These are phyloP conservation scores for Aspergillus piperis DNA, from an alignment of 2,329 filamentous ascomycete species.

Conservation along the genomic window DNA sequence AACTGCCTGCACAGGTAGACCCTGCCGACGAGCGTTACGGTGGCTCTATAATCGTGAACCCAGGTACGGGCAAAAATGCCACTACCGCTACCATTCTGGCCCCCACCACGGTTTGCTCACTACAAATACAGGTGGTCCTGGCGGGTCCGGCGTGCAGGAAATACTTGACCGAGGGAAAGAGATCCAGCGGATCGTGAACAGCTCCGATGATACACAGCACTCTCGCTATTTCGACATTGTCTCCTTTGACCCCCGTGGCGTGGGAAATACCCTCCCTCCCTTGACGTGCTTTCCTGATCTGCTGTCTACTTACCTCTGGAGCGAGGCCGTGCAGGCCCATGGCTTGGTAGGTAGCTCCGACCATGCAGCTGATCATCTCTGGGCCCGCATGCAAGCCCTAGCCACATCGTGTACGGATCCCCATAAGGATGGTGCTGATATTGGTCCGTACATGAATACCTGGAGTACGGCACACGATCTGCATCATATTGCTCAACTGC, in stretches of 20 bases:
- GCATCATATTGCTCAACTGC: neutral
- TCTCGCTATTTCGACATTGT: neutral
- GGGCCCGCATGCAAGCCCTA: too few species aligned
- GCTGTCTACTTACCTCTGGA: too few species aligned
- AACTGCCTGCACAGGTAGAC: neutral
- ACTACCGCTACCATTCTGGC: too few species aligned
- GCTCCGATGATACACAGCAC: neutral
- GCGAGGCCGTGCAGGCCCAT: too few species aligned
- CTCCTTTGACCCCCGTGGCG: neutral
- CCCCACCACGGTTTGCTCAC: too few species aligned
- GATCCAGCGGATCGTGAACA: neutral
- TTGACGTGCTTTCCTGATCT: neutral
- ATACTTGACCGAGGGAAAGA: neutral
- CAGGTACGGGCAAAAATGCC: neutral
- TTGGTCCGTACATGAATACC: neutral
- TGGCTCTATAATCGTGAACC: neutral
- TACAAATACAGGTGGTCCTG: neutral
- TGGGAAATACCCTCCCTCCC: neutral
- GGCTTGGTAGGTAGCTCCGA: neutral
- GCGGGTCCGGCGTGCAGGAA: neutral
- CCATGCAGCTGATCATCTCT: neutral
- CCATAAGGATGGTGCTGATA: too few species aligned
- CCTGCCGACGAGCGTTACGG: neutral
- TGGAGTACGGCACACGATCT: neutral
- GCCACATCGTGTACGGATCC: too few species aligned